phyloP scores from a whole-genome alignment of 1,139 yeast genomes.

The Candida glucosophila region DNA sequence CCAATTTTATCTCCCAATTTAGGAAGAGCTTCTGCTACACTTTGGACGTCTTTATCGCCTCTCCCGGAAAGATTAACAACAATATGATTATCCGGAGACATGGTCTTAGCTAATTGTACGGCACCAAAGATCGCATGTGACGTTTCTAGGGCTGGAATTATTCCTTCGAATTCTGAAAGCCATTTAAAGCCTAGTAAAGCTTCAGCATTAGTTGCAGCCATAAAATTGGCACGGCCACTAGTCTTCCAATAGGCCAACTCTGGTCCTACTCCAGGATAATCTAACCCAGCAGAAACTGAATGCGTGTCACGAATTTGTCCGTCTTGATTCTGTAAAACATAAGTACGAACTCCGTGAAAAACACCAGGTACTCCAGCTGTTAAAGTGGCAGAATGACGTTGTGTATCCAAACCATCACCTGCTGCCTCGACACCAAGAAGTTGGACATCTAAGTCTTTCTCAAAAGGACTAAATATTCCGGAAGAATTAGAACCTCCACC shows the following conservation, averaged over 20 bases:
- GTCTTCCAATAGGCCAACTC: slow-evolving; percentile 94
- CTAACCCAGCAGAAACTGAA: slow-evolving; percentile 96
- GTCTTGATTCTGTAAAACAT: slow-evolving; percentile 79
- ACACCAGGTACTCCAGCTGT: slow-evolving; percentile 94
- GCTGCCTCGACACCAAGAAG: slow-evolving; percentile 97
- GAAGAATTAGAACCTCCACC: slow-evolving; percentile 98
- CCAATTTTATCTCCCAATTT: slow-evolving; percentile 80
- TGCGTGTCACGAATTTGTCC: slow-evolving; percentile 98
- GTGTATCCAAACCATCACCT: slow-evolving; percentile 91
- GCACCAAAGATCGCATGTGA: slow-evolving; percentile 96
- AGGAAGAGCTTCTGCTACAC: slow-evolving; percentile 92
- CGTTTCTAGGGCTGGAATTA: slow-evolving; percentile 95
- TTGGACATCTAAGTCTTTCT: slow-evolving; percentile 66
- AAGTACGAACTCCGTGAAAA: slow-evolving; percentile 95
- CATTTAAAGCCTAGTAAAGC: slow-evolving; percentile 86
- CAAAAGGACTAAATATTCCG: slow-evolving; percentile 93
- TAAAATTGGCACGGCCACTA: slow-evolving; percentile 82
- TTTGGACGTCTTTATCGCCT: slow-evolving; percentile 98
- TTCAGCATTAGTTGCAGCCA: slow-evolving; percentile 89
- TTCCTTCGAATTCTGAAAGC: slow-evolving; percentile 91
- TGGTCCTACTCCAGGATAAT: slow-evolving; percentile 99
- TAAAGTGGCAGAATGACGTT: slow-evolving; percentile 84
- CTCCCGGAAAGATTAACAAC: slow-evolving; percentile 92
- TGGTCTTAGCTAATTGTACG: slow-evolving; percentile 74
- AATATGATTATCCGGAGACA: slow-evolving; percentile 71